Percentiles rank a stretch among this genome's conserved stretches.
phyloP scores from a whole-genome alignment of 2,329 filamentous ascomycete species.

The Calonectria leucothoes region DNA sequence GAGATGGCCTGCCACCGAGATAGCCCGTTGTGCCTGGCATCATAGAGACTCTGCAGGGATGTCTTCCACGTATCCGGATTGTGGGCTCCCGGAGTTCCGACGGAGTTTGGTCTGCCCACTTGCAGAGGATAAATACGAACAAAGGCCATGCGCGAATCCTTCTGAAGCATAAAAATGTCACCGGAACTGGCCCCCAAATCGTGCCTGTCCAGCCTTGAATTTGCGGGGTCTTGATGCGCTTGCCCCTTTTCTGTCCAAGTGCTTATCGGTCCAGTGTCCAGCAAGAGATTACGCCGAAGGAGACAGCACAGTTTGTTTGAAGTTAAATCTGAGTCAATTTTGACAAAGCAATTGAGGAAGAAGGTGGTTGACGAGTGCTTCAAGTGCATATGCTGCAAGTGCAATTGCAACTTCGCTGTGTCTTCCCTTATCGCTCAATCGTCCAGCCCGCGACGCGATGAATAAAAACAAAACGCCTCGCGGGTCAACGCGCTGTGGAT shows the following conservation, averaged over 20 bases:
- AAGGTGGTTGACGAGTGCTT: background rate
- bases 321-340: background rate
- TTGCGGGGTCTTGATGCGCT: background rate
- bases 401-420: background rate
- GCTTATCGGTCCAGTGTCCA: background rate
- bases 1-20: background rate
- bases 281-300: background rate
- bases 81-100: background rate
- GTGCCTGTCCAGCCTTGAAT: background rate
- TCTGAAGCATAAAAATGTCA: background rate
- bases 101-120: background rate
- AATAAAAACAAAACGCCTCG: background rate
- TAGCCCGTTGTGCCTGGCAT: background rate
- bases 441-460: background rate
- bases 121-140: background rate
- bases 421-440: too few relatives aligned
- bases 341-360: background rate
- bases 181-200: background rate
- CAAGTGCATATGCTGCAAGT: background rate
- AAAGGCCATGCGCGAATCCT: background rate
- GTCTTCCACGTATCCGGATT: background rate
- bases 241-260: background rate
- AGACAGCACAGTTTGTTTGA: background rate
- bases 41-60: background rate
- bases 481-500: background rate